Percentiles rank a stretch among this genome's conserved stretches.
Conservation (phyloP, 345 rosid genomes). For the Citrus australasica region DNA sequence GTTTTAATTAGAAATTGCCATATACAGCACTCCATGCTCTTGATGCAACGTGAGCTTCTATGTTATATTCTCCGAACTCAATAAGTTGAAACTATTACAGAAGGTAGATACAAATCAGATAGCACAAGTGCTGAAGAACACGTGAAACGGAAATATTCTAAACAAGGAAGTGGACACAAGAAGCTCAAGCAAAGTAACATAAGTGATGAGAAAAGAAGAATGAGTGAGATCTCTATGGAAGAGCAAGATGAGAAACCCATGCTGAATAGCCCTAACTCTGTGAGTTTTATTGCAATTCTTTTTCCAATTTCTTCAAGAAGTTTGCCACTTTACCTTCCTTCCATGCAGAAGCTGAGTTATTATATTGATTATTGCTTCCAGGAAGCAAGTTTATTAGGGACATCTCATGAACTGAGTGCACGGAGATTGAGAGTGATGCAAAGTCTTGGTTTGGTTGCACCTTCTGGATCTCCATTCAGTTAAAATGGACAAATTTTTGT, state of each 20-base stretch:
- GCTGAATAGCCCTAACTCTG: conserved; percentile 7
- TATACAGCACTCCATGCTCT: neutral
- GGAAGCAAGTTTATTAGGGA: conserved; percentile 18
- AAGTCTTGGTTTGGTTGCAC: conserved; percentile 51
- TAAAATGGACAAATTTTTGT: conserved; percentile 13
- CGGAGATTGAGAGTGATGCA: conserved; percentile 58
- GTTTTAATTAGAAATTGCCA: neutral
- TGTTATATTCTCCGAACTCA: neutral
- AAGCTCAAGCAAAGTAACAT: neutral
- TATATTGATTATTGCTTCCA: conserved; percentile 10
- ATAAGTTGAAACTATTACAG: neutral
- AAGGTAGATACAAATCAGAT: neutral
- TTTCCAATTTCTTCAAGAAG: conserved; percentile 3
- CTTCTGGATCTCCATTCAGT: conserved; percentile 58
- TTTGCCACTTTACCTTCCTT: neutral
- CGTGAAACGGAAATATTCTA: neutral
- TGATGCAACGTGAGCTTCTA: neutral
- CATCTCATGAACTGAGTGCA: conserved; percentile 32
- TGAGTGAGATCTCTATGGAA: neutral
- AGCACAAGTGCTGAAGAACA: neutral
- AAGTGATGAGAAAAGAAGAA: neutral
- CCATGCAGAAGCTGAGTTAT: neutral
- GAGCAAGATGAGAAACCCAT: conserved; percentile 16
- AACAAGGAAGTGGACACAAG: conserved; percentile 19
- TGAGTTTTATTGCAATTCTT: conserved; percentile 5